Evolutionary conservation across 768 basidiomycete species (phyloP), one percentile per base, ranked within the genome.

Genomic region (Leucosporidium scottii): DNA sequence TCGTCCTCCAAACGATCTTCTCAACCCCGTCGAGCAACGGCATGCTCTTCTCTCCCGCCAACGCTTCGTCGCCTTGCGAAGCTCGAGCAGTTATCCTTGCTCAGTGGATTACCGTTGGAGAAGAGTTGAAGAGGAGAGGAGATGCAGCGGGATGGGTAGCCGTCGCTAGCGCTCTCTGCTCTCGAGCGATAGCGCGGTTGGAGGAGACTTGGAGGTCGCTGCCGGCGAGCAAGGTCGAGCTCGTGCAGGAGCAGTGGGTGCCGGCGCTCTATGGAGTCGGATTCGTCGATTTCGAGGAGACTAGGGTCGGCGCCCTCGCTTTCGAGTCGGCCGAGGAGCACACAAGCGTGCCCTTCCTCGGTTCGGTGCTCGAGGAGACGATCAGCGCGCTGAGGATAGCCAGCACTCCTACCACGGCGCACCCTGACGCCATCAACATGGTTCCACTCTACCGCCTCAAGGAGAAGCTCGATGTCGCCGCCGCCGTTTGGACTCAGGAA

Each of bases 101-200:
- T 1, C 68, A 47, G 2, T 69, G 68, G 68, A 69, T 69, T 47
- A 30, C 48, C 55, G 59, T 69, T 36, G 68, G 63, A 8, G 62
- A 64, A 28, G 44, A 61, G 21, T 60, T 65, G 3, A 34, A 53
- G 17, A 57, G 56, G 20, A n/a, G 39, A 8, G 64, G 68, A 9
- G 64, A 69, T 48, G 59, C 62, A 9, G 59, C 64, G 1, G 68
- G 63, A 15, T 69, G 59, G 57, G 31, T 62, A n/a, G 68, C 68
- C 21, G 39, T 69, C 48, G 62, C 68, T 18, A 69, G 55, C 48
- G 68, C 63, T 6, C 25, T 69, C 25, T 69, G 68, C 59, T 64
- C 49, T 44, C 39, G 64, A n/a, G 34, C 68, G 10, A 55, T 69
- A 17, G 62, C 68, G 1, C 59, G 68, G 39, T 36, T 69, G 55